Percentiles rank a stretch among this genome's conserved stretches.
Conservation (phyloP, 768 basidiomycete species). For the Boletus tomentosulus region DNA sequence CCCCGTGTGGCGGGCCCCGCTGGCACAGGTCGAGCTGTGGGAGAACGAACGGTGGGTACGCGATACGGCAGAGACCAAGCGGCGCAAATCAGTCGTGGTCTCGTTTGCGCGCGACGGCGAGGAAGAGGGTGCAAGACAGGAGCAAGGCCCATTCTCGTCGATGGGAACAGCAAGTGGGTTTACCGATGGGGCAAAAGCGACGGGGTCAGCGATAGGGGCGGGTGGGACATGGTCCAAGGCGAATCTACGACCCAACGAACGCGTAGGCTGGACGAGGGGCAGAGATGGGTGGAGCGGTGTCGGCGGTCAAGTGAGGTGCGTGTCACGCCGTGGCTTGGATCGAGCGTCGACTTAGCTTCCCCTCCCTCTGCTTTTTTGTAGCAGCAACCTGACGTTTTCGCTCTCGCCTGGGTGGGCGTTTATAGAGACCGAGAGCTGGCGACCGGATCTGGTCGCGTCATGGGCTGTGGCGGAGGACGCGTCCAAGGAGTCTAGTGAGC, state of each 20-base stretch:
- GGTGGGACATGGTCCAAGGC: slow-evolving; percentile 35
- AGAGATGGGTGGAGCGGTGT: slow-evolving; percentile 69
- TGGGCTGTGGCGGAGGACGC: slow-evolving; percentile 42
- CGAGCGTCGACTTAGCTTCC: not conserved
- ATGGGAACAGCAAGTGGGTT: not conserved
- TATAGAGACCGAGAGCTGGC: slow-evolving; percentile 75
- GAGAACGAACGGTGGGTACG: slow-evolving; percentile 71
- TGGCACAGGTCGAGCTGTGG: slow-evolving; percentile 68
- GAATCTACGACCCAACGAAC: slow-evolving; percentile 40
- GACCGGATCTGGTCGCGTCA: slow-evolving; percentile 52
- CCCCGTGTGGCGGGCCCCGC: slow-evolving; percentile 58
- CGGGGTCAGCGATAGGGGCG: not conserved
- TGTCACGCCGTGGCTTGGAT: not conserved
- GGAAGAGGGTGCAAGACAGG: slow-evolving; percentile 5
- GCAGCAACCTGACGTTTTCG: slow-evolving; percentile 78
- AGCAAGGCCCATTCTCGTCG: not conserved
- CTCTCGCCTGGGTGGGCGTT: slow-evolving; percentile 74
- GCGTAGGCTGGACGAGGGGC: slow-evolving; percentile 66
- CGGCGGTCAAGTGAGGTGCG: slow-evolving; percentile 59
- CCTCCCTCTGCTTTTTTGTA: slow-evolving; percentile 18
- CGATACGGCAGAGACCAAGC: slow-evolving; percentile 3
- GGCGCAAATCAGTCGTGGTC: slow-evolving; percentile 1
- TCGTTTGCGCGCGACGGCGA: slow-evolving; percentile 5
- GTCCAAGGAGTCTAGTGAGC: no score
- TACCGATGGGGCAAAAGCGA: not conserved